A percentile compares a stretch with the other conserved stretches of the same genome.
phyloP scores from a whole-genome alignment of 2,329 filamentous ascomycete genomes.

The Epichloe glyceriae region DNA sequence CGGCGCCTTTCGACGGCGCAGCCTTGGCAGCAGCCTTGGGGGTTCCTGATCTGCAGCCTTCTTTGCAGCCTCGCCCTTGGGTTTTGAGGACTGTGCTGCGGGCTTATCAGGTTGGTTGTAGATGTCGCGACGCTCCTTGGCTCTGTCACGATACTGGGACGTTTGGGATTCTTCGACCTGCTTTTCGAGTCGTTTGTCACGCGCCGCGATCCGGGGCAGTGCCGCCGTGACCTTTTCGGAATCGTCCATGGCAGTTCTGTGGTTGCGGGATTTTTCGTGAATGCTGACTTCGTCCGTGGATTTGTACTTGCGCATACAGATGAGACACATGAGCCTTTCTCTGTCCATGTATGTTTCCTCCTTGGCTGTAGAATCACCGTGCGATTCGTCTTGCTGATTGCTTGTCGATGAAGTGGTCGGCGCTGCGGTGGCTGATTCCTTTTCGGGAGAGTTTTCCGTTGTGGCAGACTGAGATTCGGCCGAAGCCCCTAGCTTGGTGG shows the following conservation, averaged over 20 bases:
- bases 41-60: slow-evolving; percentile 9
- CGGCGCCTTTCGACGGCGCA: slow-evolving; percentile 47
- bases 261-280: slow-evolving; percentile 30
- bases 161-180: slow-evolving; percentile 10
- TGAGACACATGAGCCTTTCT: slow-evolving; percentile 31
- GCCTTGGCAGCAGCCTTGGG: slow-evolving; percentile 15
- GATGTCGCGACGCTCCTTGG: slow-evolving; percentile 50
- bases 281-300: slow-evolving; percentile 28
- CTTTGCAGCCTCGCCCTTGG: slow-evolving; percentile 19
- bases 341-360: slow-evolving; percentile 44
- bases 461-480: not conserved
- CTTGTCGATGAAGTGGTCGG: not conserved
- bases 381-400: not conserved
- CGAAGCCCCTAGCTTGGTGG: slow-evolving; percentile 1
- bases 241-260: slow-evolving; percentile 27
- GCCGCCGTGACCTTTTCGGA: slow-evolving; percentile 37
- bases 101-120: slow-evolving; percentile 49
- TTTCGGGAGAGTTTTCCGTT: not conserved
- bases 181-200: slow-evolving; percentile 24
- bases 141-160: slow-evolving; percentile 49
- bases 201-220: slow-evolving; percentile 23
- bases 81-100: slow-evolving; percentile 20
- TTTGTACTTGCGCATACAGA: slow-evolving; percentile 35
- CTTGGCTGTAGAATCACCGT: not conserved
- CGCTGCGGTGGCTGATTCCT: not conserved